Conservation (phyloP, 768 basidiomycete genomes). For the Lanmaoa rubissima region DNA sequence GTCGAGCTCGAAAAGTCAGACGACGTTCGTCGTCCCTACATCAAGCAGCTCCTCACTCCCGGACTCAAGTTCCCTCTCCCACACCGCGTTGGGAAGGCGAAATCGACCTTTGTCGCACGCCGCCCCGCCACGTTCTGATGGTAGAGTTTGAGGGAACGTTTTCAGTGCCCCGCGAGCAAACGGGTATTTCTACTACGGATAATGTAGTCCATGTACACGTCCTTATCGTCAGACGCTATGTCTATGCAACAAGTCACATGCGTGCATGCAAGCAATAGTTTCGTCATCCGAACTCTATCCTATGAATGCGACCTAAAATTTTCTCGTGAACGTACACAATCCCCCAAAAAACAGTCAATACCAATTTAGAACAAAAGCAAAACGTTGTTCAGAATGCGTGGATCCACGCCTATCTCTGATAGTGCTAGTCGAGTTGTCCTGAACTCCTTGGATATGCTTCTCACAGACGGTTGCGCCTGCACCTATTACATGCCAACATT, state of each 20-base stretch:
- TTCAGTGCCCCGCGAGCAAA: too few species aligned
- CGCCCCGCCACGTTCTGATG: constrained; percentile 72
- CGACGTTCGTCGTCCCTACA: constrained; percentile 94
- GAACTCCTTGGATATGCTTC: background rate
- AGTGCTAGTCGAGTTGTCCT: background rate
- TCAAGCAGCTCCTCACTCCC: constrained; percentile 91
- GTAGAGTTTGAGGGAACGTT: background rate
- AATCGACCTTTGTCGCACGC: constrained; percentile 76
- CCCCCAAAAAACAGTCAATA: background rate
- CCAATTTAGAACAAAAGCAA: background rate
- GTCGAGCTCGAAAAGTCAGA: constrained; percentile 91
- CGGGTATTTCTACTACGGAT: constrained; percentile 2
- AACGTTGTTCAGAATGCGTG: background rate
- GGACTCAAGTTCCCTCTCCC: constrained; percentile 97
- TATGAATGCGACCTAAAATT: background rate
- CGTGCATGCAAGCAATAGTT: background rate
- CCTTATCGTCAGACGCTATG: constrained; percentile 1
- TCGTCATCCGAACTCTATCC: background rate
- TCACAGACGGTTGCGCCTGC: constrained; percentile 37
- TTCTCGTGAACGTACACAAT: background rate
- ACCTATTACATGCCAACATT: constrained; percentile 36
- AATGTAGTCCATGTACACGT: constrained; percentile 15
- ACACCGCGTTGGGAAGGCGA: constrained; percentile 77
- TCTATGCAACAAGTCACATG: constrained; percentile 18
- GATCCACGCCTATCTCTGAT: background rate